A percentile compares a stretch with the other conserved stretches of the same genome.
These are phyloP conservation scores for Lolium rigidum DNA, from an alignment of 176 grass and related monocot genomes.

Conservation along the genomic window DNA sequence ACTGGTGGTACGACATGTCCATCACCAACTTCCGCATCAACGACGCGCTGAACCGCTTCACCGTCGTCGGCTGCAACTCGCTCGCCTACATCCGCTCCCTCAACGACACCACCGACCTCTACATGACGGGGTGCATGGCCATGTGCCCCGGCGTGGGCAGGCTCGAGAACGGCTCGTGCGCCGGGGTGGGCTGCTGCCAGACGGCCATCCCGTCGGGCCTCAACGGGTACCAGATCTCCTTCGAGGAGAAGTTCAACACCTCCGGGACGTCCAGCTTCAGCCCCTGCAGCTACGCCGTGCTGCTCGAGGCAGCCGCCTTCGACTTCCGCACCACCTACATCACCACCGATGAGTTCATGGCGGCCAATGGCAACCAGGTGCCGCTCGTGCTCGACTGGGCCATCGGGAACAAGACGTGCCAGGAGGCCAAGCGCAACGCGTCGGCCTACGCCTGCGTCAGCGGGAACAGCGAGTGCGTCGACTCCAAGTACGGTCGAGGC, in stretches of 20 bases:
- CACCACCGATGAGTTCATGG: constrained; percentile 50
- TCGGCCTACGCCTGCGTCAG: constrained; percentile 63
- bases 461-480: constrained; percentile 47
- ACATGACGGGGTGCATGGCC: constrained; percentile 66
- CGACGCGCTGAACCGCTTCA: constrained; percentile 65
- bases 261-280: constrained; percentile 24
- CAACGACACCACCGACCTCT: constrained; percentile 29
- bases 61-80: constrained; percentile 74
- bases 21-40: constrained; percentile 66
- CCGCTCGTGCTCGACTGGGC: constrained; percentile 80
- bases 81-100: constrained; percentile 51
- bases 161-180: constrained; percentile 54
- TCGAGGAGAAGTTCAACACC: constrained; percentile 49
- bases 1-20: constrained; percentile 56
- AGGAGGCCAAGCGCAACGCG: constrained; percentile 37
- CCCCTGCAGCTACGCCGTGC: constrained; percentile 63
- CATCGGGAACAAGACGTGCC: constrained; percentile 57
- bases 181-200: constrained; percentile 81
- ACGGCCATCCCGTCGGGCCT: constrained; percentile 55
- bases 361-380: background rate
- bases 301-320: constrained; percentile 61
- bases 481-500: constrained; percentile 56
- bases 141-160: constrained; percentile 34
- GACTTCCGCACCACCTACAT: constrained; percentile 56
- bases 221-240: constrained; percentile 45